Evolutionary conservation across 169 alveolate species (phyloP).

Genomic region (Plasmodium gallinaceum): DNA sequence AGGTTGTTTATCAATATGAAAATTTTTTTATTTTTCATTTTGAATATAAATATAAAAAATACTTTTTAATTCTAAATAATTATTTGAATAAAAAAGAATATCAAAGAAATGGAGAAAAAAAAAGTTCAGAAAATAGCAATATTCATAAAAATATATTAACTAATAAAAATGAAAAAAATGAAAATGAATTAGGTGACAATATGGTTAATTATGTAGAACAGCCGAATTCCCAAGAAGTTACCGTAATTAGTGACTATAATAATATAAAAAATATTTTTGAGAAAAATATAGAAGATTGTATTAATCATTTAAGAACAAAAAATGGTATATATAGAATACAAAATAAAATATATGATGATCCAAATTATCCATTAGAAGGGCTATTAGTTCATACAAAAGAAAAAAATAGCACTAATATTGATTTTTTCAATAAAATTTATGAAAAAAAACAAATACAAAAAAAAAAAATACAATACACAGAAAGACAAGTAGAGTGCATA

Average conservation of each 20-base stretch:
- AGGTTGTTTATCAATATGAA: constrained; percentile 13
- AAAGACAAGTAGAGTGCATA: constrained; percentile 91
- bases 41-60: constrained; percentile 48
- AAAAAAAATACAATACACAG: constrained; percentile 84
- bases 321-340: constrained; percentile 70
- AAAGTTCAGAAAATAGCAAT: background rate
- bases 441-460: constrained; percentile 22
- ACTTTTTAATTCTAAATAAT: constrained; percentile 60
- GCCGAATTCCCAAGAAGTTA: background rate
- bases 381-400: constrained; percentile 48
- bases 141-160: background rate
- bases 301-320: constrained; percentile 41
- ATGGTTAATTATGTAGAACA: background rate
- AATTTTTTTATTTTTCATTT: constrained; percentile 40
- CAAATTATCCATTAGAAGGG: constrained; percentile 73
- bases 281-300: background rate
- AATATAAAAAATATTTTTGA: constrained; percentile 22
- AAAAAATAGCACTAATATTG: constrained; percentile 61
- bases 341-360: constrained; percentile 62
- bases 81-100: constrained; percentile 3
- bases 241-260: constrained; percentile 5
- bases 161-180: background rate
- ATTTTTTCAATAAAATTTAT: constrained; percentile 47
- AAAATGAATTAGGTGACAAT: background rate
- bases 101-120: background rate